These are phyloP conservation scores for Anthracocystis walkeri DNA, from an alignment of 1,284 basidiomycete species.

Conservation along the genomic window DNA sequence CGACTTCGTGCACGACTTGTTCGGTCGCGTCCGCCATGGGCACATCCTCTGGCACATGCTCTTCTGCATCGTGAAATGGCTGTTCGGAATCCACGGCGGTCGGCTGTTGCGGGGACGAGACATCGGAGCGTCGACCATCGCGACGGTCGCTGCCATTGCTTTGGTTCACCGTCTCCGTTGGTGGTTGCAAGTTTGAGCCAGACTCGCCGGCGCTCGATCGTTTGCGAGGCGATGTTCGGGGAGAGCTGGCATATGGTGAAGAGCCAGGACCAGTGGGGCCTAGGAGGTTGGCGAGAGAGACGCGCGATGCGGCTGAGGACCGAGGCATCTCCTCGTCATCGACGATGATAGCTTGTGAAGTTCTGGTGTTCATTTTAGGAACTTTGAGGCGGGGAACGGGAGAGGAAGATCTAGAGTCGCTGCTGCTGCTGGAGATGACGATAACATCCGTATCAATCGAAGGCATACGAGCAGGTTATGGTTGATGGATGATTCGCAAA, in stretches of 20 bases:
- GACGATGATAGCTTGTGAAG: conserved; percentile 8
- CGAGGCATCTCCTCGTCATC: conserved; percentile 43
- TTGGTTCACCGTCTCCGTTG: conserved; percentile 9
- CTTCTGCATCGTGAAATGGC: conserved; percentile 29
- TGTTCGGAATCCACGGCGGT: conserved; percentile 16
- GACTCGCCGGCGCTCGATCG: conserved; percentile 32
- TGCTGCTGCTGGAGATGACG: conserved; percentile 25
- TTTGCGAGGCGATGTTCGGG: conserved; percentile 47
- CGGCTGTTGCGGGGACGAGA: conserved; percentile 12
- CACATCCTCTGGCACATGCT: conserved; percentile 24
- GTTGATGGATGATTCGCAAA: background rate
- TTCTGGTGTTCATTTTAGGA: conserved; percentile 29
- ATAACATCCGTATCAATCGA: conserved; percentile 28
- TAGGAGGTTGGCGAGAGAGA: conserved; percentile 46
- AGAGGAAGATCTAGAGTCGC: conserved; percentile 34
- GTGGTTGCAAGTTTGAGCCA: conserved; percentile 17
- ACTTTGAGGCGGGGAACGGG: conserved; percentile 24
- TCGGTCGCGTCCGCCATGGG: conserved; percentile 26
- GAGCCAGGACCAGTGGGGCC: conserved; percentile 45
- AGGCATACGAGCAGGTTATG: conserved; percentile 19
- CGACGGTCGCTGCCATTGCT: conserved; percentile 7
- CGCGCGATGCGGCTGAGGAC: conserved; percentile 41
- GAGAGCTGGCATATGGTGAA: conserved; percentile 34
- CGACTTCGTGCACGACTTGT: conserved; percentile 1
- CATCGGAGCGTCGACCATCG: conserved; percentile 23